Conservation (phyloP, 1,284 basidiomycete genomes). For the Puccinia horiana region DNA sequence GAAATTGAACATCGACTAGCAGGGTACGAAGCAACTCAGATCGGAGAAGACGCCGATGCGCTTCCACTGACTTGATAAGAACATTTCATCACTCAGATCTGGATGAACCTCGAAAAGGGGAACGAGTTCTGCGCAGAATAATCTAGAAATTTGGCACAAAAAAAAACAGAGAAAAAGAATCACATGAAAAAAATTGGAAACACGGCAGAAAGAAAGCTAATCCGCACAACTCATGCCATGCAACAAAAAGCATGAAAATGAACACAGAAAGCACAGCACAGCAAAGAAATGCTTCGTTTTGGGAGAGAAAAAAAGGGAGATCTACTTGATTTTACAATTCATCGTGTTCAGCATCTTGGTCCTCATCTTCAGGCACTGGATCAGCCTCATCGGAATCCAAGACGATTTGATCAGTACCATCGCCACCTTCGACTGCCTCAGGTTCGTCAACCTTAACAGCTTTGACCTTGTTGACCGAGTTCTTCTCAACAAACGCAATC, state of each 20-base stretch:
- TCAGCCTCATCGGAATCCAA: constrained; percentile 20
- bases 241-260: neutral
- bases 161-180: neutral
- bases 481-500: constrained; percentile 28
- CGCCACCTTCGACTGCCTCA: constrained; percentile 24
- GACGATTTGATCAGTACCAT: constrained; percentile 6
- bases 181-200: neutral
- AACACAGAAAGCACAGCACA: constrained; percentile 1
- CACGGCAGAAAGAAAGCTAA: neutral
- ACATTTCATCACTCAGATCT: no score
- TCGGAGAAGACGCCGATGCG: no score
- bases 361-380: constrained; percentile 26
- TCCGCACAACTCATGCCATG: constrained; percentile 15
- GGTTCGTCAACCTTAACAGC: constrained; percentile 34
- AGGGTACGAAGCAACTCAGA: no score
- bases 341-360: constrained; percentile 43
- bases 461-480: constrained; percentile 32
- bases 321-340: constrained; percentile 11
- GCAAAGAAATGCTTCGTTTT: neutral
- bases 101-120: no score
- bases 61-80: no score
- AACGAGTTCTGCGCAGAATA: neutral
- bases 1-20: no score
- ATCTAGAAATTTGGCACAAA: constrained; percentile 1
- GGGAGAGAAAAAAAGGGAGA: neutral